Evolutionary conservation across 2,329 filamentous ascomycete genomes (phyloP).

Genomic region (Epicoccum sorghinum): DNA sequence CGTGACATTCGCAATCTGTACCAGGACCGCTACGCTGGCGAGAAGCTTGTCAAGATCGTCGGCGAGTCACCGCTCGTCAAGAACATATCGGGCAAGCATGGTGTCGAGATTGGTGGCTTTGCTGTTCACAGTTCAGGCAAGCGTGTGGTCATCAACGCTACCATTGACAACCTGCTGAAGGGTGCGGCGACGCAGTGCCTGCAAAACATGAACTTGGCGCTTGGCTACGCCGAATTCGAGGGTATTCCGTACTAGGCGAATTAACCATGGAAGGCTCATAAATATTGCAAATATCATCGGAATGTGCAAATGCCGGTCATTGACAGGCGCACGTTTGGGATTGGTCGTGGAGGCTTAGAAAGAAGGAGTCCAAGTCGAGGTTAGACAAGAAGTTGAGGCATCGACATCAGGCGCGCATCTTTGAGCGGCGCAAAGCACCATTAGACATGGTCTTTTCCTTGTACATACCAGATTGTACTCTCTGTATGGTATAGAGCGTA

Average conservation of each 20-base stretch:
- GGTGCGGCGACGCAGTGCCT: conserved; percentile 91
- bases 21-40: conserved; percentile 93
- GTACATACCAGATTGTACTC: conserved; percentile 19
- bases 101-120: conserved; percentile 92
- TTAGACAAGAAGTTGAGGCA: conserved; percentile 3
- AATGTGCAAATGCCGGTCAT: conserved; percentile 2
- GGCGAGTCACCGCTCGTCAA: conserved; percentile 88
- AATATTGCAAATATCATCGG: conserved; percentile 1
- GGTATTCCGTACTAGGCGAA: conserved; percentile 68
- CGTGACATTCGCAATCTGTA: conserved; percentile 93
- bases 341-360: conserved; percentile 5
- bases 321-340: conserved; percentile 8
- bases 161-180: conserved; percentile 93
- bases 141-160: conserved; percentile 91
- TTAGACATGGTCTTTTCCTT: conserved; percentile 14
- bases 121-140: conserved; percentile 89
- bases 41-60: conserved; percentile 91
- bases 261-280: neutral
- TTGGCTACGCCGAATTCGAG: conserved; percentile 87
- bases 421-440: conserved; percentile 9
- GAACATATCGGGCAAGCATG: conserved; percentile 81
- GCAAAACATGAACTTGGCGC: conserved; percentile 94
- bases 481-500: conserved; percentile 14
- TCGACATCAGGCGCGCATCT: conserved; percentile 3
- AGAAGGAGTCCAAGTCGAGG: conserved; percentile 5